These are phyloP conservation scores for Kwoniella shivajii DNA, from an alignment of 1,284 basidiomycete genomes.

Conservation along the genomic window DNA sequence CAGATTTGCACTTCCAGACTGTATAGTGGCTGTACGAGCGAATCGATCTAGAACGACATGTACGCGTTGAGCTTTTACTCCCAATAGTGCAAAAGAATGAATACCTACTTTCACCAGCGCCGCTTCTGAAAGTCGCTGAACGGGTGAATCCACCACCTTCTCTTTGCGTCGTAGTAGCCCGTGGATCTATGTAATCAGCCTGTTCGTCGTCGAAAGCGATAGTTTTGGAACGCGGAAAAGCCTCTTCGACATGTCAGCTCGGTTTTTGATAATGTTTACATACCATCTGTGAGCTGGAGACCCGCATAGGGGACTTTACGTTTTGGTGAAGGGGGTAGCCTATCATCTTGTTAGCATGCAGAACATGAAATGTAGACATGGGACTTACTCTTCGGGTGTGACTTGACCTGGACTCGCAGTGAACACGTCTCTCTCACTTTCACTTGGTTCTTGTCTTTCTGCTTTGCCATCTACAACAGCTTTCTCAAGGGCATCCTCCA, in stretches of 20 bases:
- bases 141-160: conserved; percentile 42
- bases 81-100: neutral
- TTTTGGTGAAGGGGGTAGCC: conserved; percentile 13
- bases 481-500: conserved; percentile 11
- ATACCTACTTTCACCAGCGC: conserved; percentile 21
- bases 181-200: conserved; percentile 31
- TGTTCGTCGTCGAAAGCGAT: conserved; percentile 60
- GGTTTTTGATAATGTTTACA: neutral
- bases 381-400: conserved; percentile 12
- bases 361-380: neutral
- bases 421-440: neutral
- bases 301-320: conserved; percentile 36
- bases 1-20: conserved; percentile 26
- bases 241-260: conserved; percentile 25
- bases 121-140: conserved; percentile 44
- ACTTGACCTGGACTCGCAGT: conserved; percentile 22
- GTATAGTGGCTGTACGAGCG: conserved; percentile 31
- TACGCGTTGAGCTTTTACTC: neutral
- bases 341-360: neutral
- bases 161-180: conserved; percentile 31
- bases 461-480: conserved; percentile 13
- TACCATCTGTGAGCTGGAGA: conserved; percentile 28
- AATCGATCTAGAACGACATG: conserved; percentile 21
- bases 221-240: conserved; percentile 60
- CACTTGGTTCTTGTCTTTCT: neutral